A percentile compares a stretch with the other conserved stretches of the same genome.
These are phyloP conservation scores for Xylaria scruposa DNA, from an alignment of 495 filamentous ascomycete species.

Conservation along the genomic window DNA sequence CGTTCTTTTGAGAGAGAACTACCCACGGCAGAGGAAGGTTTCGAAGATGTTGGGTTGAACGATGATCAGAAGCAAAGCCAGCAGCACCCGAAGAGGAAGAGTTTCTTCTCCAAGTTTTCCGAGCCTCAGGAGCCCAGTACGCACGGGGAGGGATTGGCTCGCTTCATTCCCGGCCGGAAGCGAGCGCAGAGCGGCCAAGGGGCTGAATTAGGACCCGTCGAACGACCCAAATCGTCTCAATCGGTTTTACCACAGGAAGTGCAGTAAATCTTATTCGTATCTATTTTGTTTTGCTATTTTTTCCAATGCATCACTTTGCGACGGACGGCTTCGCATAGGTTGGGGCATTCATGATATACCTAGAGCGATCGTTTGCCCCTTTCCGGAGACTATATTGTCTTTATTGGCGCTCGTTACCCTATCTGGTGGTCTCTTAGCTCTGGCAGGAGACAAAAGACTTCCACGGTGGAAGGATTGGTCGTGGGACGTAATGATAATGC, in stretches of 20 bases:
- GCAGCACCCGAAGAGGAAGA: conserved; percentile 69
- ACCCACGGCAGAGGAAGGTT: conserved; percentile 73
- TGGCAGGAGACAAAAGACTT: conserved; percentile 1
- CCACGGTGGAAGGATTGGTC: conserved; percentile 7
- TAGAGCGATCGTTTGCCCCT: conserved; percentile 37
- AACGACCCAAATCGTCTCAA: conserved; percentile 42
- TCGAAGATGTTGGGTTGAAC: conserved; percentile 90
- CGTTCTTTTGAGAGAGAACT: conserved; percentile 60
- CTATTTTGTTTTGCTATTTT: conserved; percentile 28
- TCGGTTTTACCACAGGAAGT: conserved; percentile 45
- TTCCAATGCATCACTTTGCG: conserved; percentile 37
- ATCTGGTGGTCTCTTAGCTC: not conserved
- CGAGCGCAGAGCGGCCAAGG: conserved; percentile 75
- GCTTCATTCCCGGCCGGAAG: conserved; percentile 77
- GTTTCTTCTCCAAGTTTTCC: conserved; percentile 86
- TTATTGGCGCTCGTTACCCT: conserved; percentile 26
- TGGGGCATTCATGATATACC: conserved; percentile 35
- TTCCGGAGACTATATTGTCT: conserved; percentile 6
- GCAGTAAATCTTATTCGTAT: conserved; percentile 30
- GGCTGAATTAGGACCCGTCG: conserved; percentile 69
- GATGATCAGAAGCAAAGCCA: conserved; percentile 68
- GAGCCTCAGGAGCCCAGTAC: conserved; percentile 55
- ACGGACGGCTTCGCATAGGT: conserved; percentile 31
- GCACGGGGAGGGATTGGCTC: conserved; percentile 52
- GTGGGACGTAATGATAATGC: conserved; percentile 30